Conservation (phyloP, 371 early-diverging fungal species). For the Mucor irregularis region DNA sequence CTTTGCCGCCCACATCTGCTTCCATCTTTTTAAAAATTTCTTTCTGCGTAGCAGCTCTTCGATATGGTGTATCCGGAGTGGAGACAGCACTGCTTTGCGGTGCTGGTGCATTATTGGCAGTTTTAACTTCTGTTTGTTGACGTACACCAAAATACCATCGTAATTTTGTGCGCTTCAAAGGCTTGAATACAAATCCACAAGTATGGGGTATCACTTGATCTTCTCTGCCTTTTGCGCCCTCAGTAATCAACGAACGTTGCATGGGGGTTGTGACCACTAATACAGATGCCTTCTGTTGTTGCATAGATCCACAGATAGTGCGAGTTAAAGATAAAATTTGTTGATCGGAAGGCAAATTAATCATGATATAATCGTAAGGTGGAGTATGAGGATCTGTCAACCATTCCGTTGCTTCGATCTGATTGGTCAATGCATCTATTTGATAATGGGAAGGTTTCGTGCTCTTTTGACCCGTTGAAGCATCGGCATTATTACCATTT, state of each 20-base stretch:
- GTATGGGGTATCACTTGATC: constrained; percentile 36
- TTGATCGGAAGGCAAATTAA: constrained; percentile 52
- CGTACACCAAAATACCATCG: constrained; percentile 55
- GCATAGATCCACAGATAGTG: constrained; percentile 36
- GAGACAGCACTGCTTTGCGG: constrained; percentile 4
- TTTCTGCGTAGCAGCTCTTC: constrained; percentile 52
- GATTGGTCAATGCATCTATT: constrained; percentile 30
- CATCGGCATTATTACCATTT: not conserved
- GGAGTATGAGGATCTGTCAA: constrained; percentile 31
- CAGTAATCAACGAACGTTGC: constrained; percentile 58
- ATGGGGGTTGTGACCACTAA: constrained; percentile 62
- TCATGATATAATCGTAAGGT: constrained; percentile 52
- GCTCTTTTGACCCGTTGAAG: no score
- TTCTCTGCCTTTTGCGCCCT: constrained; percentile 39
- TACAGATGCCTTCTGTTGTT: constrained; percentile 45
- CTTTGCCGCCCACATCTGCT: constrained; percentile 53
- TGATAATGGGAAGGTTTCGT: constrained; percentile 12
- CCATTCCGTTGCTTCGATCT: constrained; percentile 34
- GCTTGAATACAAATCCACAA: constrained; percentile 64
- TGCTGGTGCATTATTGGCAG: not conserved
- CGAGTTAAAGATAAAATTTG: constrained; percentile 48
- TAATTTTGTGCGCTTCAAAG: constrained; percentile 56
- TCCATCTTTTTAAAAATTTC: constrained; percentile 59
- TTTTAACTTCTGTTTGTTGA: constrained; percentile 17
- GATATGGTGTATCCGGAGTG: constrained; percentile 48